Conservation (phyloP, 2,329 filamentous ascomycete genomes). For the Stachybotrys echinatus region DNA sequence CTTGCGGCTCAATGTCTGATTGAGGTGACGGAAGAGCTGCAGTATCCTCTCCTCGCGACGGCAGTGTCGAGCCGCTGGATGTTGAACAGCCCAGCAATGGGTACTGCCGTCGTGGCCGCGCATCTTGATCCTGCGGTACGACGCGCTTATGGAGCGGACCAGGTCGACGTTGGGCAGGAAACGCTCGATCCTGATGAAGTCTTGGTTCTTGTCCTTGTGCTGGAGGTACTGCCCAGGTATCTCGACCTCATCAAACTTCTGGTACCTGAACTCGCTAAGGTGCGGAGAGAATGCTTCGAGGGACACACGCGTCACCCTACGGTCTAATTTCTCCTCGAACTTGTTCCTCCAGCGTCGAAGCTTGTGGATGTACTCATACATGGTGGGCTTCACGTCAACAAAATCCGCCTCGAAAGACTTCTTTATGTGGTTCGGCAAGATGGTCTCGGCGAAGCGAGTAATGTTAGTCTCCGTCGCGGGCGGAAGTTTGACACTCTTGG, state of each 20-base stretch:
- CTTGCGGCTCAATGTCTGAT: slow-evolving; percentile 82
- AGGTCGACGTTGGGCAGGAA: slow-evolving; percentile 95
- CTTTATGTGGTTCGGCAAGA: slow-evolving; percentile 88
- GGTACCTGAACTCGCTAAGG: slow-evolving; percentile 92
- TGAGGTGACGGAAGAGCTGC: slow-evolving; percentile 96
- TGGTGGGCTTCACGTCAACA: slow-evolving; percentile 88
- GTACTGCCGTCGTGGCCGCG: slow-evolving; percentile 94
- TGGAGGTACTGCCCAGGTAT: slow-evolving; percentile 94
- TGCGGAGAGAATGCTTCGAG: slow-evolving; percentile 85
- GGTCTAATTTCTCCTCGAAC: slow-evolving; percentile 95
- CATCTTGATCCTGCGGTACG: slow-evolving; percentile 89
- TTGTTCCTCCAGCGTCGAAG: slow-evolving; percentile 93
- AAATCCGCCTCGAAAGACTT: slow-evolving; percentile 98
- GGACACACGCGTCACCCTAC: slow-evolving; percentile 65
- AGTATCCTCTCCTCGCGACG: slow-evolving; percentile 90
- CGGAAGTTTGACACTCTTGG: slow-evolving; percentile 86
- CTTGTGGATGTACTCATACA: slow-evolving; percentile 98
- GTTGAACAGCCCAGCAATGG: slow-evolving; percentile 95
- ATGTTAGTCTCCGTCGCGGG: slow-evolving; percentile 92
- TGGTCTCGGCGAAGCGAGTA: slow-evolving; percentile 91
- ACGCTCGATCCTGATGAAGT: slow-evolving; percentile 94
- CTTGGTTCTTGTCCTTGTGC: slow-evolving; percentile 98
- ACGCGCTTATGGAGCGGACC: slow-evolving; percentile 83
- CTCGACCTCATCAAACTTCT: slow-evolving; percentile 98
- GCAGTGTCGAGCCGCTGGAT: slow-evolving; percentile 88